phyloP scores from a whole-genome alignment of 768 basidiomycete species.

The Strobilomyces confusus region DNA sequence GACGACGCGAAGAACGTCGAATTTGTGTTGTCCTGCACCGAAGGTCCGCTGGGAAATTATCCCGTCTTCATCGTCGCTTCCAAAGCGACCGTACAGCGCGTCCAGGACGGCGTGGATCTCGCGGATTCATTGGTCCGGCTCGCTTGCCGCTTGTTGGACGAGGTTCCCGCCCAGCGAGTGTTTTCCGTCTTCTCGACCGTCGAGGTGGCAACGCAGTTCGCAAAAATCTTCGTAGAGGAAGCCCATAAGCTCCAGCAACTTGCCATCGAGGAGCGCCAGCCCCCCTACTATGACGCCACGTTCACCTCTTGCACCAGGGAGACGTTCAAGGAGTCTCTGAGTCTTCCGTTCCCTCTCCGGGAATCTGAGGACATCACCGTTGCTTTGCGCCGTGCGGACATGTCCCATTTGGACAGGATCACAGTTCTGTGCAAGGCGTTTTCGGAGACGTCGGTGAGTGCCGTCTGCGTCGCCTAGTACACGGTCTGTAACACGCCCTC shows the following conservation, averaged over 20 bases:
- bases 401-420: constrained; percentile 30
- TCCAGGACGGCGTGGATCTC: not conserved
- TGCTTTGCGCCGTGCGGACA: constrained; percentile 31
- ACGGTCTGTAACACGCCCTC: not conserved
- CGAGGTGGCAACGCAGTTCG: constrained; percentile 42
- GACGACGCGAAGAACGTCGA: constrained; percentile 11
- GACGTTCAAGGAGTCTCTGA: constrained; percentile 28
- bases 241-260: constrained; percentile 24
- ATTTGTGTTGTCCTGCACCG: constrained; percentile 10
- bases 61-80: constrained; percentile 15
- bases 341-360: not conserved
- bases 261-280: constrained; percentile 24
- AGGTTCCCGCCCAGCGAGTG: constrained; percentile 8
- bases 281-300: constrained; percentile 59
- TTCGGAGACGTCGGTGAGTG: constrained; percentile 54
- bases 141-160: constrained; percentile 5
- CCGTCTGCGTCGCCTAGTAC: not conserved
- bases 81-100: constrained; percentile 3
- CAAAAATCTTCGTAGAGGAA: constrained; percentile 35
- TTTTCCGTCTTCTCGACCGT: constrained; percentile 67
- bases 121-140: constrained; percentile 1
- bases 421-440: constrained; percentile 52
- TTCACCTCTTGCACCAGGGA: constrained; percentile 49
- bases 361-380: constrained; percentile 16
- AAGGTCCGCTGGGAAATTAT: not conserved